These are phyloP conservation scores for Cyclostephanos tholiformis DNA, from an alignment of 108 stramenopile species.

Conservation along the genomic window DNA sequence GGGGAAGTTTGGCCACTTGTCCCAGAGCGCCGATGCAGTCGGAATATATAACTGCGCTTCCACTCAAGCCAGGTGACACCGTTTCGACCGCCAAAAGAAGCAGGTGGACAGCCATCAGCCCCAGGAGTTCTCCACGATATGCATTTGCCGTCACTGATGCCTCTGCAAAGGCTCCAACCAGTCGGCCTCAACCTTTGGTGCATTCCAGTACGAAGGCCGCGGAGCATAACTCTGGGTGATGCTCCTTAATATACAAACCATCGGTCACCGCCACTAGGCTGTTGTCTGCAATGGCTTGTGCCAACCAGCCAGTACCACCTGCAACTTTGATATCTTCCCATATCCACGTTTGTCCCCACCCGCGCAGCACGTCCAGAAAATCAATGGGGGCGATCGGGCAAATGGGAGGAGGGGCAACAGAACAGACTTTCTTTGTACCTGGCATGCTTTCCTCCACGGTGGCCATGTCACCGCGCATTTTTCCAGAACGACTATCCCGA, in stretches of 20 bases:
- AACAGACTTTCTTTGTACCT: neutral
- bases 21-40: too few relatives aligned
- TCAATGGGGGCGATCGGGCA: neutral
- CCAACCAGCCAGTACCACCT: neutral
- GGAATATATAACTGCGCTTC: too few relatives aligned
- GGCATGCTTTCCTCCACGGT: neutral
- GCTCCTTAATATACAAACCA: neutral
- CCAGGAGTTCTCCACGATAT: conserved; percentile 35
- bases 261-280: too few relatives aligned
- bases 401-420: neutral
- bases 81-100: conserved; percentile 10
- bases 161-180: conserved; percentile 19
- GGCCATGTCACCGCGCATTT: neutral
- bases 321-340: neutral
- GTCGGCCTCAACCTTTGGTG: neutral
- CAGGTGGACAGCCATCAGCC: conserved; percentile 18
- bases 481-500: too few relatives aligned
- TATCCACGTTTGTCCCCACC: conserved; percentile 6
- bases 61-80: neutral
- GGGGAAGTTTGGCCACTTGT: too few relatives aligned
- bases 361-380: neutral
- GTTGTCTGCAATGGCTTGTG: neutral
- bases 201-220: conserved; percentile 18
- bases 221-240: conserved; percentile 4
- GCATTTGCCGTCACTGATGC: conserved; percentile 4